These are phyloP conservation scores for Phialophora tarda DNA, from an alignment of 2,329 filamentous ascomycete genomes.

Conservation along the genomic window DNA sequence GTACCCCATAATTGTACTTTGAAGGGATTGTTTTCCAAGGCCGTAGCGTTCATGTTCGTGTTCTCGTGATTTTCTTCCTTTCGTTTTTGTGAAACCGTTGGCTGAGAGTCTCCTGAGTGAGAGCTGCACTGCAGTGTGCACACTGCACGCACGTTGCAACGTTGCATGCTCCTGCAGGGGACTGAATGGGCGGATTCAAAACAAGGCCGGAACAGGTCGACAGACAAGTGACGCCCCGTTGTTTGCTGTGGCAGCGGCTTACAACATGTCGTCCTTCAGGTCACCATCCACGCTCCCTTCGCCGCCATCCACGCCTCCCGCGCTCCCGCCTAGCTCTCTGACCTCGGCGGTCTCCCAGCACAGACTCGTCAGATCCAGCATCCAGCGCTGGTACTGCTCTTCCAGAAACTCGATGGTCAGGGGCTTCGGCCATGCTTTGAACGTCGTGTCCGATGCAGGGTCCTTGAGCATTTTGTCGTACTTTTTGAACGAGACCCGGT, in stretches of 20 bases:
- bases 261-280: slow-evolving; percentile 34
- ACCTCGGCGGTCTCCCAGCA: slow-evolving; percentile 39
- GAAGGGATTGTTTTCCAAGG: not conserved
- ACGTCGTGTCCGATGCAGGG: slow-evolving; percentile 30
- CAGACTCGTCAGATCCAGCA: slow-evolving; percentile 36
- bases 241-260: not conserved
- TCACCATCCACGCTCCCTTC: slow-evolving; percentile 28
- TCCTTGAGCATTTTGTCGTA: slow-evolving; percentile 39
- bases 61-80: not conserved
- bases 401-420: slow-evolving; percentile 40
- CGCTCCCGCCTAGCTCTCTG: slow-evolving; percentile 34
- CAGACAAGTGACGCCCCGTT: not conserved
- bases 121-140: not conserved
- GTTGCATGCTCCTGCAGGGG: not conserved
- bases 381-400: slow-evolving; percentile 38
- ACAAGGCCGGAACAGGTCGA: not conserved
- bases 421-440: slow-evolving; percentile 39
- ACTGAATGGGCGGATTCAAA: slow-evolving; percentile 12
- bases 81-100: not conserved
- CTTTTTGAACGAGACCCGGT: slow-evolving; percentile 38
- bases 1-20: not conserved
- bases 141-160: not conserved
- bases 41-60: not conserved
- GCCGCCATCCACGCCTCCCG: slow-evolving; percentile 11
- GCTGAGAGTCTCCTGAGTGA: not conserved